A percentile compares a stretch with the other conserved stretches of the same genome.
These are phyloP conservation scores for Linnemannia hyalina DNA, from an alignment of 192 early-diverging fungal species.

Conservation along the genomic window DNA sequence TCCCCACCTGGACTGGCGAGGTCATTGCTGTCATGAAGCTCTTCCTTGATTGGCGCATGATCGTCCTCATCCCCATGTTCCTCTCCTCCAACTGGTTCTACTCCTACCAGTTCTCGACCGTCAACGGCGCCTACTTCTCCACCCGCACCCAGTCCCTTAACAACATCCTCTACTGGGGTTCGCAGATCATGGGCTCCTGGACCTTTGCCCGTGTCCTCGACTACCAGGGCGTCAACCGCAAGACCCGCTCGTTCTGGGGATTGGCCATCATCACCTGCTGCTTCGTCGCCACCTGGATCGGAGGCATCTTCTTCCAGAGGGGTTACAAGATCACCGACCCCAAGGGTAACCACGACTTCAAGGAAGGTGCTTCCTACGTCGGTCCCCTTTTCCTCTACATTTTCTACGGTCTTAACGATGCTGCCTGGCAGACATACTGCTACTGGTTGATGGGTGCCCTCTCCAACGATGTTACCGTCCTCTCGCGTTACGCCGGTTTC, in stretches of 20 bases:
- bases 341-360: constrained; percentile 54
- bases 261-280: constrained; percentile 57
- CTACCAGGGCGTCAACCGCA: constrained; percentile 61
- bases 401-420: constrained; percentile 80
- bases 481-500: constrained; percentile 82
- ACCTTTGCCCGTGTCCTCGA: constrained; percentile 74
- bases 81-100: constrained; percentile 83
- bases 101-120: constrained; percentile 73
- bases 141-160: constrained; percentile 76
- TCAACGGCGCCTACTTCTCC: constrained; percentile 73
- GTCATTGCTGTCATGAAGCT: constrained; percentile 60
- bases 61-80: constrained; percentile 75
- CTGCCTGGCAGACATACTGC: constrained; percentile 75
- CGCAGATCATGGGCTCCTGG: constrained; percentile 76
- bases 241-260: constrained; percentile 70
- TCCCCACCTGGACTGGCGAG: constrained; percentile 71
- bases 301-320: constrained; percentile 66
- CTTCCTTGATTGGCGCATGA: constrained; percentile 72
- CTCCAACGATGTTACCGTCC: constrained; percentile 78
- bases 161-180: constrained; percentile 78
- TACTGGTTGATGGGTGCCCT: constrained; percentile 90
- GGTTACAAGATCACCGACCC: constrained; percentile 52
- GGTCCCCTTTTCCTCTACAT: constrained; percentile 76
- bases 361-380: constrained; percentile 57
- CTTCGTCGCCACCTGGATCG: constrained; percentile 71